Base-by-base conservation (phyloP, 2,329 filamentous ascomycete species). In the Fusarium redolens region DNA sequence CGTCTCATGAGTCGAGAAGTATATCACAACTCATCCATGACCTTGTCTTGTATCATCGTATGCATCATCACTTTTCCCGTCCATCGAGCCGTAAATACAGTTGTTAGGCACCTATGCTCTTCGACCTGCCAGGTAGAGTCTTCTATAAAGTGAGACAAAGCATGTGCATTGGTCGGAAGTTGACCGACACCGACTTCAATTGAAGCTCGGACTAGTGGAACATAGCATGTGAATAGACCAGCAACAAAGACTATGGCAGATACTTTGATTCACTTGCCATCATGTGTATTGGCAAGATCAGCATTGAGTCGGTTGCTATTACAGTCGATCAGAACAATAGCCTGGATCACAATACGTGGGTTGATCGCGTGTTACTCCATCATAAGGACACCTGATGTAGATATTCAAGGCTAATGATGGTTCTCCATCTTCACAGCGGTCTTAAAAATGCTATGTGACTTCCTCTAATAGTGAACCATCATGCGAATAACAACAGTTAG, bases 81-180 rank as follows among this genome's bases (percentile, higher is more conserved):
- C 31, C 43, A 40, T 43, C 51, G 56, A 58, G 47, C 35, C 52
- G 35, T 22, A 56, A 44, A 14, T 22, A n/a, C 25, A 43, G 37
- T 20, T 33, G 4, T 41, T 8, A 14, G n/a, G 22, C 52, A 25
- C 45, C 40, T 40, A 38, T 40, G 33, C 31, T 45, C 30, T 17
- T 59, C 40, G 35, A 22, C n/a, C n/a, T 17, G 13, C 41, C 30
- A 55, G 35, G 15, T 18, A 28, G 20, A 58, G 37, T 28, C 33
- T 18, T 41, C 14, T 40, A 41, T 41, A 13, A 62, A 15, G 22
- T 48, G 17, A n/a, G 17, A 20, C 38, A 28, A 38, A 43, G 20
- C 44, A 48, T 63, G 51, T 57, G 40, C 56, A 52, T 38, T 43
- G 12, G 41, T 41, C 68, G 68, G 68, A 71, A 71, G 52, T 68